A percentile compares a stretch with the other conserved stretches of the same genome.
Evolutionary conservation across 257 asterid genomes (phyloP).

Genomic region (Capsicum rhomboideum): DNA sequence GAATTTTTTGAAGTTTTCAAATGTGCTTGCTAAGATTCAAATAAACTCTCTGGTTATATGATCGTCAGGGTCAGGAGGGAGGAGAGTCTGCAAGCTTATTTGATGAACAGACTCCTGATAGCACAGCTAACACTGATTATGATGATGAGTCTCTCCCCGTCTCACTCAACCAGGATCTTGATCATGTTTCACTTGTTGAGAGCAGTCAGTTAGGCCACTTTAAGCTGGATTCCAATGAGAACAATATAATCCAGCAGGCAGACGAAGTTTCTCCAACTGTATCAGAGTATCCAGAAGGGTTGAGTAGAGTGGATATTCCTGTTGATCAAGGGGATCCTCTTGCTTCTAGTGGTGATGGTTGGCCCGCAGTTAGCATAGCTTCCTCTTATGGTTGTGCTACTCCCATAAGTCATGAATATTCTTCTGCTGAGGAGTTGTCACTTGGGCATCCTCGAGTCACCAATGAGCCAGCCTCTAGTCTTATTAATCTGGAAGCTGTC

Average conservation of each 20-base stretch:
- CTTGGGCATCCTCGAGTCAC: slow-evolving; percentile 50
- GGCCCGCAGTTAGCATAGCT: slow-evolving; percentile 59
- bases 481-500: slow-evolving; percentile 33
- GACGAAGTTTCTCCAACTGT: slow-evolving; percentile 31
- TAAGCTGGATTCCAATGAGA: slow-evolving; percentile 32
- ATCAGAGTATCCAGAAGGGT: slow-evolving; percentile 36
- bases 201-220: slow-evolving; percentile 31
- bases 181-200: slow-evolving; percentile 23
- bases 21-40: neutral
- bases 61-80: slow-evolving; percentile 31
- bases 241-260: slow-evolving; percentile 22
- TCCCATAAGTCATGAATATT: slow-evolving; percentile 38
- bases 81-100: slow-evolving; percentile 14
- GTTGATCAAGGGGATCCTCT: slow-evolving; percentile 27
- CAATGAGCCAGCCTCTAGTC: slow-evolving; percentile 36
- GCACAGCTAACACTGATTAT: slow-evolving; percentile 17
- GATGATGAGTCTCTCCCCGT: slow-evolving; percentile 30
- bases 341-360: slow-evolving; percentile 38
- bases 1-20: neutral
- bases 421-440: slow-evolving; percentile 46
- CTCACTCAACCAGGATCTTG: slow-evolving; percentile 32
- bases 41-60: slow-evolving; percentile 3
- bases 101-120: slow-evolving; percentile 18
- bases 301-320: slow-evolving; percentile 33
- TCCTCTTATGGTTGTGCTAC: slow-evolving; percentile 43